Conservation (phyloP, 2,329 filamentous ascomycete genomes). For the Pestalotiopsis fici region DNA sequence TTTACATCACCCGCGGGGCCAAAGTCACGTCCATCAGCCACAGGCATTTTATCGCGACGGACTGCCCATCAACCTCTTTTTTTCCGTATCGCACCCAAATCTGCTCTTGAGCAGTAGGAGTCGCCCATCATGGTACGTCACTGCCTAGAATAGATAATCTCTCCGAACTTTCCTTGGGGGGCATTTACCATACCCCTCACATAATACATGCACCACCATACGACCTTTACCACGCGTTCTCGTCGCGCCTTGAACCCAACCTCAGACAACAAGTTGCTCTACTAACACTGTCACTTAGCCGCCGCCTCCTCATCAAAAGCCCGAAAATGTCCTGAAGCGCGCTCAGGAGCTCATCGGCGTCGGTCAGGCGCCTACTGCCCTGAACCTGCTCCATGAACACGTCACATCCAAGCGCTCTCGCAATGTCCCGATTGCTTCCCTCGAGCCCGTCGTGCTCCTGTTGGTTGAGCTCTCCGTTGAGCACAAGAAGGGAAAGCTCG, state of each 20-base stretch:
- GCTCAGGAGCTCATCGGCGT: conserved; percentile 99
- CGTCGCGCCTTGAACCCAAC: neutral
- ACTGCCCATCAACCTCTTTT: conserved; percentile 34
- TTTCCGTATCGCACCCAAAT: conserved; percentile 32
- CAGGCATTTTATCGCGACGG: conserved; percentile 15
- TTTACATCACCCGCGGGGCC: conserved; percentile 5
- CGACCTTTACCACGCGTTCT: neutral
- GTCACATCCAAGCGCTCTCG: conserved; percentile 97
- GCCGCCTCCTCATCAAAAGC: conserved; percentile 94
- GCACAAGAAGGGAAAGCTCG: conserved; percentile 95
- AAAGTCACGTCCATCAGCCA: neutral
- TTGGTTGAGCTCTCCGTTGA: conserved; percentile 97
- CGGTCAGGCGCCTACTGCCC: conserved; percentile 86
- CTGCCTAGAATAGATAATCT: neutral
- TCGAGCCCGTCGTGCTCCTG: conserved; percentile 98
- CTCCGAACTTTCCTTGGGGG: neutral
- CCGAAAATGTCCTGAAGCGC: conserved; percentile 98
- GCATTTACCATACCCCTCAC: neutral
- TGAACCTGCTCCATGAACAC: conserved; percentile 97
- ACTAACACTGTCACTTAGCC: conserved; percentile 41
- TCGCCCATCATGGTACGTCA: conserved; percentile 51
- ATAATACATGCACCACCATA: neutral
- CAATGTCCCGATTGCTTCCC: conserved; percentile 91
- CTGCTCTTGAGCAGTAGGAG: conserved; percentile 38
- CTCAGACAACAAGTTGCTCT: neutral